These are phyloP conservation scores for Diaporthe nobilis DNA, from an alignment of 2,329 filamentous ascomycete genomes.

Conservation along the genomic window DNA sequence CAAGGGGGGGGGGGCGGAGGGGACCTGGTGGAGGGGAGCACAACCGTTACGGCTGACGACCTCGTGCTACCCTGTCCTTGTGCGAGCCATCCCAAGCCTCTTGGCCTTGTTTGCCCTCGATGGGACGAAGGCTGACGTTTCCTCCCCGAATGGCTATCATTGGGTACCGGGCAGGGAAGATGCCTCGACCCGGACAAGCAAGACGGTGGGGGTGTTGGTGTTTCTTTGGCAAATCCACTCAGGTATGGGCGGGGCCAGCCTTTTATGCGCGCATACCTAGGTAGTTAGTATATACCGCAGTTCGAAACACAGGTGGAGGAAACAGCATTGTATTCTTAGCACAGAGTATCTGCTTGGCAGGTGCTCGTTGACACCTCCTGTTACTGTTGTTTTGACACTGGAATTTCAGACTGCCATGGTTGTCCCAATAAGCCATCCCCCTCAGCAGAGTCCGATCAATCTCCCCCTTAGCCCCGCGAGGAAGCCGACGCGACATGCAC, in stretches of 20 bases:
- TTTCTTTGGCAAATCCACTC: neutral
- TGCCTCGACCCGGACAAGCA: neutral
- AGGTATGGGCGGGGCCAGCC: neutral
- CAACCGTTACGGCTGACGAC: neutral
- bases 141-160: neutral
- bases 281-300: neutral
- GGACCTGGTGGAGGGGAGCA: neutral
- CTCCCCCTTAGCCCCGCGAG: neutral
- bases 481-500: neutral
- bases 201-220: neutral
- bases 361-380: neutral
- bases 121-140: conserved; percentile 2
- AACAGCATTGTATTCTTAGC: conserved; percentile 26
- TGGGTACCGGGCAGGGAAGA: conserved; percentile 1
- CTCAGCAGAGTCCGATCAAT: neutral
- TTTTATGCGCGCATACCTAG: neutral
- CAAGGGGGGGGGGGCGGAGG: neutral
- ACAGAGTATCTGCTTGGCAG: conserved; percentile 9
- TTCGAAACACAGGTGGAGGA: conserved; percentile 22
- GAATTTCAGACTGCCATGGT: neutral
- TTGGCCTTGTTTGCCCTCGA: conserved; percentile 21
- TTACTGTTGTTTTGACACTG: neutral
- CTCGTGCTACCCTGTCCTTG: neutral
- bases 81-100: conserved; percentile 16
- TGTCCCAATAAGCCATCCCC: neutral